A percentile compares a stretch with the other conserved stretches of the same genome.
Evolutionary conservation across 2,329 filamentous ascomycete species (phyloP).

Genomic region (Xylariaceae sp.): DNA sequence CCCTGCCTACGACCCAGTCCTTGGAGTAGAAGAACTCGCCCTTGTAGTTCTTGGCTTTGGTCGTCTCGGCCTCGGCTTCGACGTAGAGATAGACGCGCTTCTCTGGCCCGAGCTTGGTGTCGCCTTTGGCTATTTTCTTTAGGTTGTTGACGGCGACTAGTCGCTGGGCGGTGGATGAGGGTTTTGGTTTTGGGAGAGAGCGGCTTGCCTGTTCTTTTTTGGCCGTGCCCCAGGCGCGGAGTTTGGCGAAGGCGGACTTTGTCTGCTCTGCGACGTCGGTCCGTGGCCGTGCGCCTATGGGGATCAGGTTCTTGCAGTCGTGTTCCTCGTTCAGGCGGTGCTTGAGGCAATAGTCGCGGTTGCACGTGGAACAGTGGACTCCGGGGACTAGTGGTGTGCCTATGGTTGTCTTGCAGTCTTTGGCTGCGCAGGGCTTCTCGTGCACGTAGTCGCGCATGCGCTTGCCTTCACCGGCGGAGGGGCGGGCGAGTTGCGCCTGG

Average conservation of each 20-base stretch:
- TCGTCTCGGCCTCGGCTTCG: conserved; percentile 84
- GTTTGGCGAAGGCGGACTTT: conserved; percentile 68
- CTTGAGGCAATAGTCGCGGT: conserved; percentile 73
- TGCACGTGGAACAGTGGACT: conserved; percentile 70
- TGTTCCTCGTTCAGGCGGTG: conserved; percentile 79
- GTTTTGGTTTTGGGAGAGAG: conserved; percentile 61
- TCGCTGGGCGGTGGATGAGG: conserved; percentile 61
- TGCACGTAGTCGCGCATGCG: conserved; percentile 52
- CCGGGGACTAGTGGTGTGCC: conserved; percentile 66
- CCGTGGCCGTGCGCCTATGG: conserved; percentile 47
- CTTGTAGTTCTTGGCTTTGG: conserved; percentile 77
- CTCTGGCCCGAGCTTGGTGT: conserved; percentile 73
- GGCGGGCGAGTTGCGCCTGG: conserved; percentile 50
- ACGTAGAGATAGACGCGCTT: conserved; percentile 90
- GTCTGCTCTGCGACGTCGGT: conserved; percentile 60
- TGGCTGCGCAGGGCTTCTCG: conserved; percentile 66
- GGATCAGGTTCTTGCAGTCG: conserved; percentile 74
- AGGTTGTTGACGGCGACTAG: conserved; percentile 70
- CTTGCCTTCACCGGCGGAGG: conserved; percentile 53
- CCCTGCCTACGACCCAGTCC: conserved; percentile 86
- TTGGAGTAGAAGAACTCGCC: conserved; percentile 77
- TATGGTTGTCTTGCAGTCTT: conserved; percentile 67
- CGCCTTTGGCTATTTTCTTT: conserved; percentile 87
- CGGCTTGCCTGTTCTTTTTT: conserved; percentile 63
- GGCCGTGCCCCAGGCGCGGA: conserved; percentile 76